Conservation (phyloP, 2,329 filamentous ascomycete genomes). For the Endothia cerciana region DNA sequence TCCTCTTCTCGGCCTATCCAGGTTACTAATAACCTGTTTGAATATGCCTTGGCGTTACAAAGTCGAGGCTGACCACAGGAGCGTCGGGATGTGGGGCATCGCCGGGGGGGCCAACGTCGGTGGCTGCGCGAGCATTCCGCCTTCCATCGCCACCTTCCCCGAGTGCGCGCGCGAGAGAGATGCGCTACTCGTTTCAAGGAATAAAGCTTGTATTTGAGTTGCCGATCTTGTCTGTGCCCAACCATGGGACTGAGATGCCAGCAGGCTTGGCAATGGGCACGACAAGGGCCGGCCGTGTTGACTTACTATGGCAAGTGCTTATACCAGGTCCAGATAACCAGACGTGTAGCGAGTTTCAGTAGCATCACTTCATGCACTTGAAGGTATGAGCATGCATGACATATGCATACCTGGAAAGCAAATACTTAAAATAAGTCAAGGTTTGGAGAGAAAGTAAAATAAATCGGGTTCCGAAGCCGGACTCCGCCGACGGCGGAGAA, state of each 20-base stretch:
- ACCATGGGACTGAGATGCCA: neutral
- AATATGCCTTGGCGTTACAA: neutral
- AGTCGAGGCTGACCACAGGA: neutral
- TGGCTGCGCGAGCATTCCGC: neutral
- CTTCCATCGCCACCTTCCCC: neutral
- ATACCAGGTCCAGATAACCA: neutral
- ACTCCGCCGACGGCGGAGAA: neutral
- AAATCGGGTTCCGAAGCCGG: neutral
- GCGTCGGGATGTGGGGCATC: conserved; percentile 1
- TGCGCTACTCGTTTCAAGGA: neutral
- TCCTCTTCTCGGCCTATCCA: neutral
- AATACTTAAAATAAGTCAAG: neutral
- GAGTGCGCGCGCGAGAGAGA: neutral
- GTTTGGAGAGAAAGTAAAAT: neutral
- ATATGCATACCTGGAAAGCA: neutral
- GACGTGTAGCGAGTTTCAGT: neutral
- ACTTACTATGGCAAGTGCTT: neutral
- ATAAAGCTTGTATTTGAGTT: conserved; percentile 1
- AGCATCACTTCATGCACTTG: neutral
- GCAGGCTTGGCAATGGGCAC: neutral
- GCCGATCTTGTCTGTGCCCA: conserved; percentile 1
- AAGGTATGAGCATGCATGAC: neutral
- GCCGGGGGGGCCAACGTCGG: neutral
- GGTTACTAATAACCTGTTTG: neutral
- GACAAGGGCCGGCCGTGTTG: neutral